A percentile compares a stretch with the other conserved stretches of the same genome.
Evolutionary conservation across 2,329 filamentous ascomycete species (phyloP).

Genomic region (Aspergillus costaricaensis): DNA sequence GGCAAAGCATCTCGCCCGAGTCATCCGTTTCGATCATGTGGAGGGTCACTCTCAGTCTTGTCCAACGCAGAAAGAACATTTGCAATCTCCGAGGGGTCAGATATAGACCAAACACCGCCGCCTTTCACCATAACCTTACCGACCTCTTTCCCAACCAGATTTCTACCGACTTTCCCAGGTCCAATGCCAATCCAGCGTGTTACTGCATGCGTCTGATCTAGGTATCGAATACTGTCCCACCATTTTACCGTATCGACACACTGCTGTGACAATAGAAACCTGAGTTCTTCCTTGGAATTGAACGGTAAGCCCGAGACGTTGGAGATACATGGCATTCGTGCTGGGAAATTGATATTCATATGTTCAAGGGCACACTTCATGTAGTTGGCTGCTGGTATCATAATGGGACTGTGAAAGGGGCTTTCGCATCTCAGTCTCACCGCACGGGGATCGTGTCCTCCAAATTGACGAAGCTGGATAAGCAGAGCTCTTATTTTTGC

Average conservation of each 20-base stretch:
- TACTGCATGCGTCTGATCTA: conserved; percentile 81
- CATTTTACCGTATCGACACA: conserved; percentile 91
- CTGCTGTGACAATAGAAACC: conserved; percentile 75
- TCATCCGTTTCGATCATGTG: conserved; percentile 32
- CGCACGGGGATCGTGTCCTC: conserved; percentile 85
- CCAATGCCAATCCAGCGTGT: conserved; percentile 88
- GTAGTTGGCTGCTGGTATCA: conserved; percentile 77
- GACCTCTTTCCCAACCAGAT: conserved; percentile 92
- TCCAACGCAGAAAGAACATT: conserved; percentile 66
- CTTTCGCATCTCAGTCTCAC: conserved; percentile 84
- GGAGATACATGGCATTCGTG: conserved; percentile 73
- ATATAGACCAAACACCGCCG: conserved; percentile 90
- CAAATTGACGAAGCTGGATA: conserved; percentile 82
- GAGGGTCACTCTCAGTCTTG: conserved; percentile 55
- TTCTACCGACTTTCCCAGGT: conserved; percentile 88
- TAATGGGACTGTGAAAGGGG: conserved; percentile 89
- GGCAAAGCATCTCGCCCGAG: no score
- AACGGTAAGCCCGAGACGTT: conserved; percentile 86
- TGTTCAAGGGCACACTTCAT: conserved; percentile 70
- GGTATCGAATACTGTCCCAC: conserved; percentile 90
- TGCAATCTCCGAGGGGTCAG: conserved; percentile 74
- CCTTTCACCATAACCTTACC: conserved; percentile 80
- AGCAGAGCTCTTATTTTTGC: conserved; percentile 78
- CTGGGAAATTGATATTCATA: conserved; percentile 71
- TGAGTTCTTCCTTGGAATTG: conserved; percentile 69